Evolutionary conservation across 495 filamentous ascomycete species (phyloP), one percentile per base, ranked within the genome.

Genomic region (Zalerion maritima): DNA sequence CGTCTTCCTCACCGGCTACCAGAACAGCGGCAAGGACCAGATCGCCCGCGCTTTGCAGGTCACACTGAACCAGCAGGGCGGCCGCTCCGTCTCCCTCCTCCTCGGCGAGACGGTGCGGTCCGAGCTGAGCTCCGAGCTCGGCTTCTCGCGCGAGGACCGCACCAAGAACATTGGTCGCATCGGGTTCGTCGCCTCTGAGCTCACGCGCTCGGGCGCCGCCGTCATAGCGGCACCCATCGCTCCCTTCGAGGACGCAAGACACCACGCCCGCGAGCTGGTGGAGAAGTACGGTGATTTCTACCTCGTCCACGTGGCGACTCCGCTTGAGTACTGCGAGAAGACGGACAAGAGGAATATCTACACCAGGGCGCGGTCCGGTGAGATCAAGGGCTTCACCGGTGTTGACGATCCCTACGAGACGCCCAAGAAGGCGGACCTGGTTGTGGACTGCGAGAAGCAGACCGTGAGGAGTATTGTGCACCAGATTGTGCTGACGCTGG

Each of bases 191-290:
- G 85, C 89, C 16, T 75, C 82, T 10, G 91, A 97, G 60, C 71
- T 97, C 32, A 94, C 89, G 29, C 72, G 80, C 49, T 73, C 91
- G 28, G 84, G 89, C 30, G 81, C 91, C 16, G 89, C 86, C 31
- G 89, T 97, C 38, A 97, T 97, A 46, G 86, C 85, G 5, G 81
- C 87, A 13, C 89, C 89, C n/a, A 97, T 97, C 35, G 89, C 89
- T 13, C 89, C 89, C 24, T 93, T 92, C 46, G 83, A 89, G 50
- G 40, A 64, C 27, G 76, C 78, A 24, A 63, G 89, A 25, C 52
- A 69, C 41, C 63, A 72, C 34, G 91, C 91, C 14, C 67, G 76
- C 33, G 81, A 94, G 54, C 64, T 83, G 21, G 71, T 97, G 28
- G 74, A 82, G 54, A 81, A 85, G 53, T 78, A 71, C 49, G 89